Evolutionary conservation across 1,139 yeast genomes (phyloP).

Genomic region (Yamadazyma mexicana): DNA sequence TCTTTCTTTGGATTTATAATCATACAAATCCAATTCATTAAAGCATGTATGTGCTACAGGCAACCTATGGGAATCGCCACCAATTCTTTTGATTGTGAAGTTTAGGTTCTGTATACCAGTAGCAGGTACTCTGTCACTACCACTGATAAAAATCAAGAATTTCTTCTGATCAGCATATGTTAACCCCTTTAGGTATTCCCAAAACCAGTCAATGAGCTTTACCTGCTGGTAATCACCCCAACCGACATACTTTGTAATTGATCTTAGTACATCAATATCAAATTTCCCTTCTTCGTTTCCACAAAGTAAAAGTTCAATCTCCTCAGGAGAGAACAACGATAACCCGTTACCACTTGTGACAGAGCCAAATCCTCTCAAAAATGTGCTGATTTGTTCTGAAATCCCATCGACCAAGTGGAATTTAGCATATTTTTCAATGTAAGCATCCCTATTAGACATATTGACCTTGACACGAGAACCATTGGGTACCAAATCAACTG

Average conservation of each 20-base stretch:
- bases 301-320: conserved; percentile 72
- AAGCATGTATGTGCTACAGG: conserved; percentile 95
- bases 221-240: conserved; percentile 37
- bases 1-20: conserved; percentile 54
- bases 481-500: conserved; percentile 52
- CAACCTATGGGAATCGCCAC: conserved; percentile 52
- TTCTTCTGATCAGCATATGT: conserved; percentile 53
- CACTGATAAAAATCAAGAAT: conserved; percentile 77
- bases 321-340: conserved; percentile 75
- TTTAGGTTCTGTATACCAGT: conserved; percentile 78
- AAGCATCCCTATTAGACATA: conserved; percentile 53
- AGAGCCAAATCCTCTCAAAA: conserved; percentile 67
- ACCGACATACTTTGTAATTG: conserved; percentile 73
- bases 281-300: conserved; percentile 70
- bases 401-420: conserved; percentile 62
- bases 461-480: conserved; percentile 61
- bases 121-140: conserved; percentile 90
- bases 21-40: conserved; percentile 79
- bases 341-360: conserved; percentile 84
- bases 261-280: conserved; percentile 65
- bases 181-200: conserved; percentile 65
- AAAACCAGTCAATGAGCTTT: conserved; percentile 71
- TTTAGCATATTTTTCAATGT: conserved; percentile 60
- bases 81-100: conserved; percentile 62
- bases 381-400: conserved; percentile 51